These are phyloP conservation scores for Zizania latifolia DNA, from an alignment of 176 grass and related monocot species.

Conservation along the genomic window DNA sequence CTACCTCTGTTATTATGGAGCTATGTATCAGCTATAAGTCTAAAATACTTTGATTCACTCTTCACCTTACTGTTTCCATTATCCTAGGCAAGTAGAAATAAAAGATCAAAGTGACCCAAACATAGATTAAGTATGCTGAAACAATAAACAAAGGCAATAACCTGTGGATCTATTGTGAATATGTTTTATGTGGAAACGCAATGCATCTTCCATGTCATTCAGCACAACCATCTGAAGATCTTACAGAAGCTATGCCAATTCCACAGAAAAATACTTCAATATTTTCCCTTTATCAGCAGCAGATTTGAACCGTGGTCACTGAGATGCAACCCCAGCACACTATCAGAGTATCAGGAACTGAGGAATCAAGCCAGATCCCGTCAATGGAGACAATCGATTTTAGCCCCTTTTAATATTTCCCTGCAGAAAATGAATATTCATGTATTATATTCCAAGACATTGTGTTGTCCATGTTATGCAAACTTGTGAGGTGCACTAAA, in stretches of 20 bases:
- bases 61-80: too few species aligned
- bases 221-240: not conserved
- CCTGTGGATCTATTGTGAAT: not conserved
- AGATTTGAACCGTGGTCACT: too few species aligned
- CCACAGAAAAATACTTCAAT: not conserved
- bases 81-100: too few species aligned
- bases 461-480: not conserved
- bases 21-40: too few species aligned
- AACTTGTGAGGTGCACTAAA: not conserved
- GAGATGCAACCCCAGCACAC: too few species aligned
- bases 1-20: too few species aligned
- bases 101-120: not conserved
- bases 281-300: too few species aligned
- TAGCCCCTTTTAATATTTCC: not conserved
- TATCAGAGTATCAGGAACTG: too few species aligned
- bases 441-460: not conserved
- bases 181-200: not conserved
- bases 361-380: too few species aligned
- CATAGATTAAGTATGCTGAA: not conserved
- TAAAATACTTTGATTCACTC: too few species aligned
- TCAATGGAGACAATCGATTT: not conserved
- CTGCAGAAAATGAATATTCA: not conserved
- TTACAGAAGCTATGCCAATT: not conserved
- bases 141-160: not conserved
- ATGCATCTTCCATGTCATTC: constrained; percentile 1